Percentiles rank a stretch among this genome's conserved stretches.
These are phyloP conservation scores for Rutstroemia sp. DNA, from an alignment of 2,329 filamentous ascomycete genomes.

Conservation along the genomic window DNA sequence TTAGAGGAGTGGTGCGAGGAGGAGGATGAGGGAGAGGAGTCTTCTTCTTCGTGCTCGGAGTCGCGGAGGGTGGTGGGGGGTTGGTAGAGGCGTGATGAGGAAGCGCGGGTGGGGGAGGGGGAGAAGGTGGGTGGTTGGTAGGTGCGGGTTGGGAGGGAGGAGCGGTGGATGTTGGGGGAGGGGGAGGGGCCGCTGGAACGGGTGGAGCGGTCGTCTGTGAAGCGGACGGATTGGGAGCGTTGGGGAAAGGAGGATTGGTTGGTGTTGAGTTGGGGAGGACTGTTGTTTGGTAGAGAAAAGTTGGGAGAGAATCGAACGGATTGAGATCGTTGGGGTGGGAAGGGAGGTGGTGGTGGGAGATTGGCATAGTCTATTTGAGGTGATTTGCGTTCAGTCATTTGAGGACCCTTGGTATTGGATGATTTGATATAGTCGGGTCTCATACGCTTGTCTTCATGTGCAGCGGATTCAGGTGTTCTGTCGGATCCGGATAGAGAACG, in stretches of 20 bases:
- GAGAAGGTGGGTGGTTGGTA: background rate
- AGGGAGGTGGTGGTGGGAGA: background rate
- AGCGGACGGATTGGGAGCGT: background rate
- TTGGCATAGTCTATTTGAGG: background rate
- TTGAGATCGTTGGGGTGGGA: background rate
- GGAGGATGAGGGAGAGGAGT: background rate
- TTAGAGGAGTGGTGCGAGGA: background rate
- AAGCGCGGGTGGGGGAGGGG: background rate
- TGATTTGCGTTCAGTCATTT: background rate
- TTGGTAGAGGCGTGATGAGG: background rate
- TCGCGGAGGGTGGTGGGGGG: background rate
- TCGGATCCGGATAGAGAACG: conserved; percentile 1
- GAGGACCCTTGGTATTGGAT: background rate
- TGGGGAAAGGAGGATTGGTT: background rate
- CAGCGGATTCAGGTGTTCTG: background rate
- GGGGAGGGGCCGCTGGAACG: conserved; percentile 1
- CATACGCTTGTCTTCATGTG: conserved; percentile 2
- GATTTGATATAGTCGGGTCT: background rate
- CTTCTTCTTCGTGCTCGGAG: conserved; percentile 10
- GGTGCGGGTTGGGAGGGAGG: background rate
- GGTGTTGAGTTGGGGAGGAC: background rate
- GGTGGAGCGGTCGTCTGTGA: background rate
- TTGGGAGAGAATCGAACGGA: conserved; percentile 6
- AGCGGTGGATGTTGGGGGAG: background rate
- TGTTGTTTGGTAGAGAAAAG: background rate